Percentiles rank a stretch among this genome's conserved stretches.
These are phyloP conservation scores for Naganishia albida DNA, from an alignment of 1,284 basidiomycete genomes.

Conservation along the genomic window DNA sequence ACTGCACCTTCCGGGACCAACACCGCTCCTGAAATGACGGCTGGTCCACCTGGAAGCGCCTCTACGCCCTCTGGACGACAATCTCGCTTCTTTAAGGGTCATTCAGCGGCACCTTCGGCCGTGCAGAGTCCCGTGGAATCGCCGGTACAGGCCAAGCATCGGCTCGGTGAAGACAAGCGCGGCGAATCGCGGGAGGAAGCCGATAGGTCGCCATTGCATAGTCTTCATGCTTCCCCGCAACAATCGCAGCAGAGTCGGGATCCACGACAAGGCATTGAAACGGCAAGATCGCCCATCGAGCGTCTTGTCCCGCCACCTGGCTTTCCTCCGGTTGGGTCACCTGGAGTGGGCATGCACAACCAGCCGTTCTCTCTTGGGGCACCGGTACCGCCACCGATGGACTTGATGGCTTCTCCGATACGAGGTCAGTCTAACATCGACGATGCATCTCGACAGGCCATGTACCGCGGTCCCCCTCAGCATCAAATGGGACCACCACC, in stretches of 20 bases:
- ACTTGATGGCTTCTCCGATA: background rate
- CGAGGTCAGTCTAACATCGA: background rate
- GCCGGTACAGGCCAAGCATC: constrained; percentile 7
- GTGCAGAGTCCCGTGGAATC: constrained; percentile 18
- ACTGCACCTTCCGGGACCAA: too few relatives aligned
- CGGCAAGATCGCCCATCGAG: background rate
- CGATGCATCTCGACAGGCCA: background rate
- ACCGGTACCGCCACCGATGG: constrained; percentile 9
- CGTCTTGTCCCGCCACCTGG: background rate
- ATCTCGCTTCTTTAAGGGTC: constrained; percentile 13
- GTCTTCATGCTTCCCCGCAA: background rate
- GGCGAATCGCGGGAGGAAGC: background rate
- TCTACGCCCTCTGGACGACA: background rate
- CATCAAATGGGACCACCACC: constrained; percentile 12
- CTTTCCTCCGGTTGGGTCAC: background rate
- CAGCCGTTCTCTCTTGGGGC: background rate
- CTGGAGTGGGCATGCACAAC: background rate
- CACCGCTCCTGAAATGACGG: too few relatives aligned
- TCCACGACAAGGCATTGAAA: background rate
- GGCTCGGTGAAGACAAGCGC: background rate
- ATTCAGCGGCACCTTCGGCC: constrained; percentile 2
- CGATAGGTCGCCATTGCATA: background rate
- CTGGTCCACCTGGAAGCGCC: too few relatives aligned
- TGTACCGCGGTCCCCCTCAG: background rate
- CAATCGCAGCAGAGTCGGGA: background rate